Conservation (phyloP, 306 rosid genomes). For the Cicer judaicum region DNA sequence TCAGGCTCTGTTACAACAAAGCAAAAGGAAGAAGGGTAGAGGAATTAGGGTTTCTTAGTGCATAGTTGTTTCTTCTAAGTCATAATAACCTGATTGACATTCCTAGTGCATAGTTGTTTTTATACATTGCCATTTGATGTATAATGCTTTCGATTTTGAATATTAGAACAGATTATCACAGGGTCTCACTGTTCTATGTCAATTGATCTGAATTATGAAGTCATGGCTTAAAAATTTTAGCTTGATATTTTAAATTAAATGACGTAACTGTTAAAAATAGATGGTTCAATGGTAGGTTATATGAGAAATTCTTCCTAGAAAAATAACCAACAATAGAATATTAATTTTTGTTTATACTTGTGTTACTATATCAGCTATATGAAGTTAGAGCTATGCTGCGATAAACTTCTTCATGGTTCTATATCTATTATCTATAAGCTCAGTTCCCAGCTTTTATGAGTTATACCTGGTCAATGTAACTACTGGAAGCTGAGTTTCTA, state of each 20-base stretch:
- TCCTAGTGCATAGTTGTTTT: too few species aligned
- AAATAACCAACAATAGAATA: background rate
- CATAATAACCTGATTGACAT: too few species aligned
- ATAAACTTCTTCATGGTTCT: conserved; percentile 13
- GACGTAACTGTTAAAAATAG: background rate
- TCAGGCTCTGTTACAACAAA: too few species aligned
- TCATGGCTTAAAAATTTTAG: background rate
- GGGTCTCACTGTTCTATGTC: too few species aligned
- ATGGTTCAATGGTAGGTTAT: conserved; percentile 1
- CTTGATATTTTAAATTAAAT: background rate
- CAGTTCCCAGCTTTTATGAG: conserved; percentile 26
- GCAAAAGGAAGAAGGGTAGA: too few species aligned
- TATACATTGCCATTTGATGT: too few species aligned
- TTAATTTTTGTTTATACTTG: background rate
- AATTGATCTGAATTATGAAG: too few species aligned
- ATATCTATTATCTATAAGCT: background rate
- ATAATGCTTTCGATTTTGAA: too few species aligned
- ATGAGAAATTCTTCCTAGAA: conserved; percentile 10
- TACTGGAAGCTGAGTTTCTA: conserved; percentile 8
- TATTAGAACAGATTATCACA: too few species aligned
- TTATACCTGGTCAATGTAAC: background rate
- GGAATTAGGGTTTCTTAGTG: too few species aligned
- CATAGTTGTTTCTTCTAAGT: too few species aligned
- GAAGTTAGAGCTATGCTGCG: background rate
- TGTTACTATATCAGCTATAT: background rate